Evolutionary conservation across 169 alveolate genomes (phyloP).

Genomic region (Ichthyophthirius multifiliis): DNA sequence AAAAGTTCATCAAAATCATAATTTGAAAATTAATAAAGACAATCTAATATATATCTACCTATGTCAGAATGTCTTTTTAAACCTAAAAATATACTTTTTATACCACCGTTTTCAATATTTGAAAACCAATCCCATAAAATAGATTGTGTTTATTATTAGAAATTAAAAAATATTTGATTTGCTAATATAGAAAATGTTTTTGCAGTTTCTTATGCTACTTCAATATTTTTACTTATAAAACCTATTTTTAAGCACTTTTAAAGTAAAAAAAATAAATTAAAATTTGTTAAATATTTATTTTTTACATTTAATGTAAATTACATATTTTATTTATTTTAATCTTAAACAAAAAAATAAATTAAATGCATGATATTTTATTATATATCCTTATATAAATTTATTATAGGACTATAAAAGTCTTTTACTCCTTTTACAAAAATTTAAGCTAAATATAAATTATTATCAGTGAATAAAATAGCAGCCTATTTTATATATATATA

Average conservation of each 20-base stretch:
- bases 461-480: slow-evolving; percentile 83
- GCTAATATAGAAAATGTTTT: slow-evolving; percentile 75
- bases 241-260: slow-evolving; percentile 78
- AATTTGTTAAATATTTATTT: too few relatives aligned
- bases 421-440: slow-evolving; percentile 84
- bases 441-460: slow-evolving; percentile 81
- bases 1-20: slow-evolving; percentile 75
- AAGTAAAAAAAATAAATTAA: too few relatives aligned
- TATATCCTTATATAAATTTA: slow-evolving; percentile 69
- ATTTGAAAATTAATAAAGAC: slow-evolving; percentile 69
- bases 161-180: too few relatives aligned
- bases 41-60: slow-evolving; percentile 51
- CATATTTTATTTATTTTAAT: slow-evolving; percentile 55
- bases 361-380: slow-evolving; percentile 55
- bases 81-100: slow-evolving; percentile 62
- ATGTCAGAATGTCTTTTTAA: slow-evolving; percentile 71
- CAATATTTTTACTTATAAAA: slow-evolving; percentile 66
- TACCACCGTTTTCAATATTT: slow-evolving; percentile 66
- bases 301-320: slow-evolving; percentile 39
- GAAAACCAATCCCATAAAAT: slow-evolving; percentile 86
- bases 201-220: slow-evolving; percentile 71
- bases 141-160: slow-evolving; percentile 52
- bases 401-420: slow-evolving; percentile 76
- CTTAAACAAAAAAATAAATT: slow-evolving; percentile 65
- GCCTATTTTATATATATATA: slow-evolving; percentile 11